These are phyloP conservation scores for Salix koriyanagi DNA, from an alignment of 345 rosid species.

Conservation along the genomic window DNA sequence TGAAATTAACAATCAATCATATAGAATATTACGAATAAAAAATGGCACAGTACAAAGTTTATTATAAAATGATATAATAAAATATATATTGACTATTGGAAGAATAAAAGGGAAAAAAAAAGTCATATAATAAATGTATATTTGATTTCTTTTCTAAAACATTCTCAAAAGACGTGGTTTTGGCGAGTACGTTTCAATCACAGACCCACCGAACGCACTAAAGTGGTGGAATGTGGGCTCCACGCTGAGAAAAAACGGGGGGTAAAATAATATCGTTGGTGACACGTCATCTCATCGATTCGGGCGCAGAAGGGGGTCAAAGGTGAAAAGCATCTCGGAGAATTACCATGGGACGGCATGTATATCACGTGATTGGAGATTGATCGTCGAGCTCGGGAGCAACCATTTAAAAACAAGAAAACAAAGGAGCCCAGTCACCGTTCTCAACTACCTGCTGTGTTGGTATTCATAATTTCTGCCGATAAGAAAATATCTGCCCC, in stretches of 20 bases:
- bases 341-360: background rate
- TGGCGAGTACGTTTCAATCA: background rate
- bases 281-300: background rate
- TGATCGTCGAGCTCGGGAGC: background rate
- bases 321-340: background rate
- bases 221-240: background rate
- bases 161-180: background rate
- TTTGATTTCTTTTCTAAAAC: background rate
- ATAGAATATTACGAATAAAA: too few species aligned
- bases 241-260: background rate
- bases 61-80: background rate
- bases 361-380: background rate
- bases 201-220: background rate
- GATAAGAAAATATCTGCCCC: background rate
- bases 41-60: too few species aligned
- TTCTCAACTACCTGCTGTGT: background rate
- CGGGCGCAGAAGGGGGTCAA: background rate
- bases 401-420: background rate
- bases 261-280: background rate
- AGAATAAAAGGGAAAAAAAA: background rate
- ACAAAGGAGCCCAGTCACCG: background rate
- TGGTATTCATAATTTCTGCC: background rate
- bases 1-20: too few species aligned
- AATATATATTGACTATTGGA: background rate
- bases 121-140: background rate